Conservation (phyloP, 345 rosid genomes). For the Raphanus sativus region DNA sequence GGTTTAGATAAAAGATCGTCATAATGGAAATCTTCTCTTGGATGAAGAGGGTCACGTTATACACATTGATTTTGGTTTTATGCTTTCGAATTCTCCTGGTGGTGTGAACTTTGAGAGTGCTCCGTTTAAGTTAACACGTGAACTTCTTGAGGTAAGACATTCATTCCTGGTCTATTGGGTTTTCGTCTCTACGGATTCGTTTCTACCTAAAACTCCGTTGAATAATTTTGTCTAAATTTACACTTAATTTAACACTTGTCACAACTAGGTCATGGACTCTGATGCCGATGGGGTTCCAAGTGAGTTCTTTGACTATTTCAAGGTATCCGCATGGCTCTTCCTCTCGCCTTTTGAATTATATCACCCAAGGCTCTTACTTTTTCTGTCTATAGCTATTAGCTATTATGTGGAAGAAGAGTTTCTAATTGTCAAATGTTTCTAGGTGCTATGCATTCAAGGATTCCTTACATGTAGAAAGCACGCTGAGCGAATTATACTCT, state of each 20-base stretch:
- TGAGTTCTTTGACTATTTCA: constrained; percentile 98
- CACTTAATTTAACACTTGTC: background rate
- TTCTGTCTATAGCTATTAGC: background rate
- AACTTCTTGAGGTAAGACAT: constrained; percentile 85
- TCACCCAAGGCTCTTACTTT: background rate
- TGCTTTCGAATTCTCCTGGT: constrained; percentile 99
- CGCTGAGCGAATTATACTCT: constrained; percentile 92
- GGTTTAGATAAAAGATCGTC: constrained; percentile 87
- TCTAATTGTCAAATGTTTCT: constrained; percentile 23
- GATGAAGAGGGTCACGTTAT: constrained; percentile 99
- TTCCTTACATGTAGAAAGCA: constrained; percentile 97
- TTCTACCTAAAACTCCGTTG: background rate
- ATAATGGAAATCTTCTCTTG: constrained; percentile 90
- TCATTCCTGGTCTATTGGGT: background rate
- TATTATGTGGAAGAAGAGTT: background rate
- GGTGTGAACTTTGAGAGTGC: constrained; percentile 99
- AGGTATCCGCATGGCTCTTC: constrained; percentile 50
- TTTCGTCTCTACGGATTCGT: too few relatives aligned
- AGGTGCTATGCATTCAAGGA: constrained; percentile 99
- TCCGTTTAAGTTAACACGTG: constrained; percentile 97
- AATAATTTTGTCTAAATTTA: background rate
- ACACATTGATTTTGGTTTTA: constrained; percentile 98
- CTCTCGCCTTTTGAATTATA: background rate
- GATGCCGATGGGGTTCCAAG: constrained; percentile 99
- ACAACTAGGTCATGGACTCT: constrained; percentile 93